These are phyloP conservation scores for Helotiales sp. DNA, from an alignment of 2,329 filamentous ascomycete species.

Conservation along the genomic window DNA sequence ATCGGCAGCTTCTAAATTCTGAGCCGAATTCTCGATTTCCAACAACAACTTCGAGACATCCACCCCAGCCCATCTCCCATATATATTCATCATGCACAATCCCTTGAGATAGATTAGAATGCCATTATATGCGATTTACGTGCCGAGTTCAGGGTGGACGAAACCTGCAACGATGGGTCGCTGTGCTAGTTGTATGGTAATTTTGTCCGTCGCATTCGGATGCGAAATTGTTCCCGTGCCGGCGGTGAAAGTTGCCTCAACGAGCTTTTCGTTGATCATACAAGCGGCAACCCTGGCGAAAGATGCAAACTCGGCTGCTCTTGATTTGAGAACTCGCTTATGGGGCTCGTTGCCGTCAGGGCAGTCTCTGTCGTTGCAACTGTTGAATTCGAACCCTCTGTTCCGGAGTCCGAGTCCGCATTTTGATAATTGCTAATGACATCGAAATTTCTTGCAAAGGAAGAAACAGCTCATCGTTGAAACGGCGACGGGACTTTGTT, in stretches of 20 bases:
- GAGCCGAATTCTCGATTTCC: background rate
- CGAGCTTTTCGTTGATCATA: conserved; percentile 8
- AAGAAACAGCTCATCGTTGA: background rate
- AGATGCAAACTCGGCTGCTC: background rate
- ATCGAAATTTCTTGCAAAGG: background rate
- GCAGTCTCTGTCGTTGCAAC: background rate
- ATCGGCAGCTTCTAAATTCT: background rate
- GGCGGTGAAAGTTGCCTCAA: background rate
- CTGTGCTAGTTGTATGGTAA: background rate
- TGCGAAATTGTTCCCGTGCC: background rate
- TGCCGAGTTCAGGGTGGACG: background rate
- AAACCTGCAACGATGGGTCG: background rate
- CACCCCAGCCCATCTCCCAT: background rate
- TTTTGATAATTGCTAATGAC: conserved; percentile 1
- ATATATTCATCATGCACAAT: conserved; percentile 7
- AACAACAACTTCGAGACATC: background rate
- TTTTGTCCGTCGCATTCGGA: background rate
- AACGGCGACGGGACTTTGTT: background rate
- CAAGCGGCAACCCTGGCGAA: conserved; percentile 1
- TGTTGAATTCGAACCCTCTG: background rate
- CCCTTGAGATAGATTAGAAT: background rate
- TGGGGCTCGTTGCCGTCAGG: background rate
- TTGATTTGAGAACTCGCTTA: background rate
- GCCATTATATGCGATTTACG: background rate
- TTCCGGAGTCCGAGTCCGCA: background rate